These are phyloP conservation scores for Uncinocarpus reesii DNA, from an alignment of 2,329 filamentous ascomycete species.

Conservation along the genomic window DNA sequence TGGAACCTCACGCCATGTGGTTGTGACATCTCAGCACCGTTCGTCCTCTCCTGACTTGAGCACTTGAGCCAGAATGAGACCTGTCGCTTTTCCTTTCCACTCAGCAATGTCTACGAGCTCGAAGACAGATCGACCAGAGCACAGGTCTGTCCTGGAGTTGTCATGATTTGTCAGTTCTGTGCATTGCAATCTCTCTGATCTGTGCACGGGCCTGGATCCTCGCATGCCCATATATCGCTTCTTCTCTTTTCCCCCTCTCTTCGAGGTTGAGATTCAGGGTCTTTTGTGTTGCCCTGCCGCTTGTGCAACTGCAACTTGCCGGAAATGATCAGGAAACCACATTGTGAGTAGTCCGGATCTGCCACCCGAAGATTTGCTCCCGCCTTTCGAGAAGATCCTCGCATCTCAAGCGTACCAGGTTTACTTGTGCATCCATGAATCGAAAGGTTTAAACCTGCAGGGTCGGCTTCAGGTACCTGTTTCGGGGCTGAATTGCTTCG, in stretches of 20 bases:
- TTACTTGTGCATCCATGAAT: not conserved
- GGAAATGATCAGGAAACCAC: not conserved
- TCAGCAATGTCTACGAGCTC: not conserved
- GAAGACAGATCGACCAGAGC: not conserved
- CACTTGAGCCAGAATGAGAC: not conserved
- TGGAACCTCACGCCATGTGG: conserved; percentile 1
- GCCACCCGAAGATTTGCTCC: not conserved
- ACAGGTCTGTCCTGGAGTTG: too few species aligned
- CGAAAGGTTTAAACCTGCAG: not conserved
- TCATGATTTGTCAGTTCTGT: not conserved
- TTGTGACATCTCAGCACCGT: not conserved
- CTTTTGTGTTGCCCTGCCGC: not conserved
- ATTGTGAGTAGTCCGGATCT: conserved; percentile 2
- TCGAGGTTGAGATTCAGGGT: too few species aligned
- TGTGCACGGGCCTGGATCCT: not conserved
- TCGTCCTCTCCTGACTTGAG: not conserved
- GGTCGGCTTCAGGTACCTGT: not conserved
- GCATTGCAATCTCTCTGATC: not conserved
- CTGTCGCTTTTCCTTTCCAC: not conserved
- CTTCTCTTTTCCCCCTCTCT: not conserved
- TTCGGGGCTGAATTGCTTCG: not conserved
- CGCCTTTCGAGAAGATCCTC: conserved; percentile 5
- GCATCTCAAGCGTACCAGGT: conserved; percentile 1
- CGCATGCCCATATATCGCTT: not conserved
- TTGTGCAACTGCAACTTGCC: not conserved